Evolutionary conservation across 2,329 filamentous ascomycete genomes (phyloP).

Genomic region (Xenosphaeropsis pyriputrescens): DNA sequence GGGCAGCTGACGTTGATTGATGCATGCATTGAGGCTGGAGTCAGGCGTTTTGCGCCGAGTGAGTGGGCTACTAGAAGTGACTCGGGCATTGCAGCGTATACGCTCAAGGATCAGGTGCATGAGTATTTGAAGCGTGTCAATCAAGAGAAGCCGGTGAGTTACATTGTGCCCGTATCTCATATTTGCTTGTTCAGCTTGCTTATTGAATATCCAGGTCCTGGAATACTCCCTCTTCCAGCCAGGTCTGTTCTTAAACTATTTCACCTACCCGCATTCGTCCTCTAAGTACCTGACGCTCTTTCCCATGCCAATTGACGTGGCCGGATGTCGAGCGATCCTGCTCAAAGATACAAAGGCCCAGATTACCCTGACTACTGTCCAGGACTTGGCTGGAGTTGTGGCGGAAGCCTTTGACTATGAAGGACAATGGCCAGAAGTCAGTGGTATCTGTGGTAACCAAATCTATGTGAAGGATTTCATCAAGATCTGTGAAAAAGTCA

Average conservation of each 20-base stretch:
- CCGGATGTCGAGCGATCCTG: not conserved
- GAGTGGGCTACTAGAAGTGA: slow-evolving; percentile 11
- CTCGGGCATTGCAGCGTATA: slow-evolving; percentile 18
- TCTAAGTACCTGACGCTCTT: not conserved
- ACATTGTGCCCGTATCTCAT: too few relatives aligned
- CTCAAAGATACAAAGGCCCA: not conserved
- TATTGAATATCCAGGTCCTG: not conserved
- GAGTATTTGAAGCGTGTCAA: slow-evolving; percentile 26
- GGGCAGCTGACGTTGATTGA: slow-evolving; percentile 21
- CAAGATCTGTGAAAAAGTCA: slow-evolving; percentile 20
- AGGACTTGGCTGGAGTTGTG: slow-evolving; percentile 22
- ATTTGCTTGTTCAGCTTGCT: not conserved
- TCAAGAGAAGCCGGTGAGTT: slow-evolving; percentile 20
- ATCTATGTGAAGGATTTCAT: slow-evolving; percentile 13
- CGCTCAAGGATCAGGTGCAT: slow-evolving; percentile 24
- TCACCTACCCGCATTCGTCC: not conserved
- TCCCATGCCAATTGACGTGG: not conserved
- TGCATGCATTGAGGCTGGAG: slow-evolving; percentile 18
- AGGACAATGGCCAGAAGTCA: slow-evolving; percentile 12
- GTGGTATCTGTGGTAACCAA: slow-evolving; percentile 11
- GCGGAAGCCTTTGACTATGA: slow-evolving; percentile 12
- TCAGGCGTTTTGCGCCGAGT: slow-evolving; percentile 21
- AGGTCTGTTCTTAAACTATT: not conserved
- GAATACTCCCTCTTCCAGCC: not conserved
- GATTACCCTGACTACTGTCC: slow-evolving; percentile 19